Base-by-base conservation (phyloP, 2,329 filamentous ascomycete species). In the Penicillium nordicum region DNA sequence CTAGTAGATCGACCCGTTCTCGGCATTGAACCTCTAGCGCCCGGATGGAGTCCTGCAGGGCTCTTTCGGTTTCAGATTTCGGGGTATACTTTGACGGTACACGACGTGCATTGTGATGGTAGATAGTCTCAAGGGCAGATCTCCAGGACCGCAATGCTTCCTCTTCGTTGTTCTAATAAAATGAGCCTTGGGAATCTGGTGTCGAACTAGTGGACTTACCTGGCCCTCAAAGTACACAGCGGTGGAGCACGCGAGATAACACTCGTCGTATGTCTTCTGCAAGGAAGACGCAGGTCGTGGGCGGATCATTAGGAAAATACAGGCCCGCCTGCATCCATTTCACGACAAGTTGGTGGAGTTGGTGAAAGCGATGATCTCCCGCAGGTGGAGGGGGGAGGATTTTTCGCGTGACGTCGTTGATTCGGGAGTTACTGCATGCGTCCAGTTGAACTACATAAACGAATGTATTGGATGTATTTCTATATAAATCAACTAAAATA, bases 261-360 rank as follows among this genome's bases (percentile, higher is more conserved):
- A 92, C 75, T 97, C 92, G 78, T 97, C 93, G 78, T 97, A 97
- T 54, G 92, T 96, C 83, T 96, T 97, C 78, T 97, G 93, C 74
- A 97, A 85, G 60, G 86, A 86, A 75, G 88, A 86, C 70, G 86
- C 82, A 60, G 81, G 79, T 70, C 85, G 86, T 73, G 74, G 74
- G 71, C 76, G 76, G 74, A 79, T 82, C 78, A 80, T 82, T 69
- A 49, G 57, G 38, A 61, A 59, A 60, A 48, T 49, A 45, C 46
- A 65, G 53, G 58, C 63, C 62, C 61, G 57, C 63, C 63, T 63
- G 57, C 41, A 55, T 56, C 59, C 60, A 62, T 65, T 57, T 65
- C 58, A 64, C 50, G 57, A 52, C 57, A 50, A 29, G 45, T 56
- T 60, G 51, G 57, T 55, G 57, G 57, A 46, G 55, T 57, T 55